These are phyloP conservation scores for Septoria petroselini DNA, from an alignment of 2,329 filamentous ascomycete genomes.

Conservation along the genomic window DNA sequence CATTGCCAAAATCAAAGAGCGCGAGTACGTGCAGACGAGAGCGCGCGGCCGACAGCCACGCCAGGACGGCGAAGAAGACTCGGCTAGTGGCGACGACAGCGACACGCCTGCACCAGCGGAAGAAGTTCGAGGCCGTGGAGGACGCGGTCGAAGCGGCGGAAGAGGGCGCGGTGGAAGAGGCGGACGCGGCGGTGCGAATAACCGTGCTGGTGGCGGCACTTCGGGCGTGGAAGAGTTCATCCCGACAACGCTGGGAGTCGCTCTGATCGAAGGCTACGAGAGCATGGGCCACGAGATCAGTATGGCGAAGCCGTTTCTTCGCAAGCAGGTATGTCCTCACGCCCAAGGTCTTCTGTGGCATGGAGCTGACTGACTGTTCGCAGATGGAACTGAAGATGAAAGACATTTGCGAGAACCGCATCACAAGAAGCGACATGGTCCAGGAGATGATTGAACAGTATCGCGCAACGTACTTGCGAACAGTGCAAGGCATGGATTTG, in stretches of 20 bases:
- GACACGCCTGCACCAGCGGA: conserved; percentile 40
- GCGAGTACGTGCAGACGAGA: conserved; percentile 76
- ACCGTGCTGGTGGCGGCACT: conserved; percentile 47
- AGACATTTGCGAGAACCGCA: conserved; percentile 85
- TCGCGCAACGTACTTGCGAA: conserved; percentile 78
- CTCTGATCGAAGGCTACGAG: conserved; percentile 91
- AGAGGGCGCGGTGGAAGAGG: conserved; percentile 51
- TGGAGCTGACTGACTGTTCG: conserved; percentile 13
- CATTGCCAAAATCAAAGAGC: conserved; percentile 89
- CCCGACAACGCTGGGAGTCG: conserved; percentile 84
- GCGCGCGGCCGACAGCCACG: conserved; percentile 40
- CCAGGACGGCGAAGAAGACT: conserved; percentile 31
- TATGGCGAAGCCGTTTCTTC: conserved; percentile 89
- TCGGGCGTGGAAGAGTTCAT: conserved; percentile 76
- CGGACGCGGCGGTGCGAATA: conserved; percentile 49
- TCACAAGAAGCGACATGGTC: conserved; percentile 70
- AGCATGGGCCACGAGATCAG: conserved; percentile 90
- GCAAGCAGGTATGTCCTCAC: conserved; percentile 70
- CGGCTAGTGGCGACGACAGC: conserved; percentile 31
- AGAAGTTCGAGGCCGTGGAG: conserved; percentile 36
- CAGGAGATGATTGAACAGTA: conserved; percentile 84
- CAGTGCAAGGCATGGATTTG: conserved; percentile 68
- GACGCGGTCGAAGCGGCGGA: conserved; percentile 40
- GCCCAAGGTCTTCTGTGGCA: neutral
- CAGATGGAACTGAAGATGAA: conserved; percentile 95